A percentile compares a stretch with the other conserved stretches of the same genome.
These are phyloP conservation scores for Puccinia coronata DNA, from an alignment of 1,284 basidiomycete species.

Conservation along the genomic window DNA sequence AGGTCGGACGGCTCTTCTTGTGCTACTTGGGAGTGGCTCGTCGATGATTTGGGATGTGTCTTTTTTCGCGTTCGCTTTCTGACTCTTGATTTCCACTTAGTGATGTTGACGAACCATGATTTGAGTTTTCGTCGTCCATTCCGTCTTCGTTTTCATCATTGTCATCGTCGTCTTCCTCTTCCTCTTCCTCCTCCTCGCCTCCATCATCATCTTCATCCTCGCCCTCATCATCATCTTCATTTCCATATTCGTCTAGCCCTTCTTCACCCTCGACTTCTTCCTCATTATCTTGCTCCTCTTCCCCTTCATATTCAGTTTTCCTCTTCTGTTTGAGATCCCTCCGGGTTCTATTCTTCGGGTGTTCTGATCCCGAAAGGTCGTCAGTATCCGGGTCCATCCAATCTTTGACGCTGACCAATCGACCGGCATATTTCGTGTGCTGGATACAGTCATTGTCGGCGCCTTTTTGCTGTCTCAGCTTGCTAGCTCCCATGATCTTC, in stretches of 20 bases:
- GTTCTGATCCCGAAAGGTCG: background rate
- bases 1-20: constrained; percentile 61
- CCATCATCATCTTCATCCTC: too few species aligned
- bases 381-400: background rate
- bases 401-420: constrained; percentile 16
- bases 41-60: constrained; percentile 47
- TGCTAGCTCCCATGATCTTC: constrained; percentile 1
- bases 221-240: background rate
- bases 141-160: constrained; percentile 5
- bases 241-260: background rate
- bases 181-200: too few species aligned
- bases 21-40: constrained; percentile 57
- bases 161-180: constrained; percentile 1
- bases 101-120: background rate
- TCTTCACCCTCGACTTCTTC: background rate
- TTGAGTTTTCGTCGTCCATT: background rate
- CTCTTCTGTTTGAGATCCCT: too few species aligned
- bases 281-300: background rate
- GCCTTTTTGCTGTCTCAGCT: constrained; percentile 8
- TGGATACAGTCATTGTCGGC: background rate
- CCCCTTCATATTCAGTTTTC: background rate
- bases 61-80: background rate
- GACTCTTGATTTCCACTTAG: background rate
- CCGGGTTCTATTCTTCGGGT: background rate
- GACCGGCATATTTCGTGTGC: constrained; percentile 13